These are phyloP conservation scores for Metarhizium rileyi DNA, from an alignment of 2,329 filamentous ascomycete genomes.

Conservation along the genomic window DNA sequence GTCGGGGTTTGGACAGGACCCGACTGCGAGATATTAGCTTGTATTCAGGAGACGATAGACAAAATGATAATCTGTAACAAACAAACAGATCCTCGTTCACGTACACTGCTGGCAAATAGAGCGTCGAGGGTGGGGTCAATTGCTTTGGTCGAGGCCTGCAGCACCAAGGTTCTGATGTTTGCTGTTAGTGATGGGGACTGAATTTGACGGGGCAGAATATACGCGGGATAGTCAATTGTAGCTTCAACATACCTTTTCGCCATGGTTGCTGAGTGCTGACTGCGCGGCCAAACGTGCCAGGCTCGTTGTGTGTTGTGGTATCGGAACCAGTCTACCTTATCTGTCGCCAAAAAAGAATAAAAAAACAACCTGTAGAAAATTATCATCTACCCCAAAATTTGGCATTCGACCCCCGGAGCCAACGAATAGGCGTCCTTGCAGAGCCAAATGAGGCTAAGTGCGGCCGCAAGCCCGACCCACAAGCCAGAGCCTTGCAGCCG, in stretches of 20 bases:
- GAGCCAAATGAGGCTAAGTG: background rate
- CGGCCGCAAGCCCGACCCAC: background rate
- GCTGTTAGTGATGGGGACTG: constrained; percentile 19
- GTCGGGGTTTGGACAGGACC: constrained; percentile 40
- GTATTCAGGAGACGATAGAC: background rate
- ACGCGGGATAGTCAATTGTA: background rate
- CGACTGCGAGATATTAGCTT: constrained; percentile 24
- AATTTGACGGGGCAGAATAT: background rate
- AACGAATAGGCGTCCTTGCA: background rate
- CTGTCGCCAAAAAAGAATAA: background rate
- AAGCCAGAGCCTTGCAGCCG: constrained; percentile 13
- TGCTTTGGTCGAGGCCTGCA: constrained; percentile 39
- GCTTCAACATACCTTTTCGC: constrained; percentile 14
- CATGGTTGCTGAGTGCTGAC: constrained; percentile 7
- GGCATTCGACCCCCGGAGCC: background rate
- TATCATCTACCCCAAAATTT: constrained; percentile 3
- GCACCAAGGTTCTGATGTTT: constrained; percentile 17
- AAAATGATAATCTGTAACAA: background rate
- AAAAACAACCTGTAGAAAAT: background rate
- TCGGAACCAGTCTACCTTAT: background rate
- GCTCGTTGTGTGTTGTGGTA: too few relatives aligned
- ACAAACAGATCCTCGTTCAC: constrained; percentile 23
- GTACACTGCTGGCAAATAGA: constrained; percentile 64
- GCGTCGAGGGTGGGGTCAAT: constrained; percentile 61
- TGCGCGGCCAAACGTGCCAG: background rate